Evolutionary conservation across 495 filamentous ascomycete genomes (phyloP).

Genomic region (Penicillium paradoxum): DNA sequence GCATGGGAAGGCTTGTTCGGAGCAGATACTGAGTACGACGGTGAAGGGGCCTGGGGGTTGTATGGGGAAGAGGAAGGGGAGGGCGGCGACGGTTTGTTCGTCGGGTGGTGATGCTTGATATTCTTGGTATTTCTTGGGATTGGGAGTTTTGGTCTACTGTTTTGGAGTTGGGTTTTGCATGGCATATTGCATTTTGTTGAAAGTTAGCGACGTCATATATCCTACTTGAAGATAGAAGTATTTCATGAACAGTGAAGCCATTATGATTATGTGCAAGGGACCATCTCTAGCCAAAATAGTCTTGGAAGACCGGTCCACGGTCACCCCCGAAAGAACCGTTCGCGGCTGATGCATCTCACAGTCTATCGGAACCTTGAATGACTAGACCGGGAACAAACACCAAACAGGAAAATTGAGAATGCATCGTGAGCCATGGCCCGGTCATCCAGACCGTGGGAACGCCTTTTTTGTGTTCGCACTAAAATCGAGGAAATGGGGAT

Average conservation of each 20-base stretch:
- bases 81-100: background rate
- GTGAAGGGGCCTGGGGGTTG: background rate
- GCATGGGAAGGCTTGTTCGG: background rate
- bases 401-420: conserved; percentile 1
- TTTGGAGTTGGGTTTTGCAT: background rate
- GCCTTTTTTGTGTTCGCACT: conserved; percentile 5
- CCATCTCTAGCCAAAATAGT: background rate
- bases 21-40: background rate
- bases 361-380: background rate
- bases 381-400: background rate
- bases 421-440: conserved; percentile 1
- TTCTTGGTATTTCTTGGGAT: too few relatives aligned
- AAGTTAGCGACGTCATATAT: too few relatives aligned
- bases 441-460: background rate
- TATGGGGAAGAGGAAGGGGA: background rate
- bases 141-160: background rate
- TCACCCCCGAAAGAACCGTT: background rate
- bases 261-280: conserved; percentile 2
- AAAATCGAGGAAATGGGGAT: background rate
- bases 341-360: background rate
- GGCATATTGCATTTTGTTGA: background rate
- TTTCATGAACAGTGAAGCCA: background rate
- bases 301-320: background rate
- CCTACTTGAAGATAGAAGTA: too few relatives aligned
- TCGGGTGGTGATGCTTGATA: too few relatives aligned